Base-by-base conservation (phyloP, 2,329 filamentous ascomycete species). In the Penicillium oxalicum region DNA sequence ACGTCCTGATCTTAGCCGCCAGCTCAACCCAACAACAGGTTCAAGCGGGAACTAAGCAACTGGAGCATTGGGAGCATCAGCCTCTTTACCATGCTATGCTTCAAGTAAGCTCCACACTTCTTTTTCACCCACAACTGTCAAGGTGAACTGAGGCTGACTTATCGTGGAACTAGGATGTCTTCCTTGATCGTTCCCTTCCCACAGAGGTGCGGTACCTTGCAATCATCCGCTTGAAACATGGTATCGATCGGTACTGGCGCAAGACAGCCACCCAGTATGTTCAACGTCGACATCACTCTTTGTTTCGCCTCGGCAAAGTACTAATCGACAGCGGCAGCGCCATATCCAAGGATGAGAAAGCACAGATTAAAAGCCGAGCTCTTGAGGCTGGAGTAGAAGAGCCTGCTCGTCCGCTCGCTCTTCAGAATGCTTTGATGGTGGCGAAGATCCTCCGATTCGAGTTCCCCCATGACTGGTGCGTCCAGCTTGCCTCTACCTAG, bases 151-250 rank as follows among this genome's bases (percentile, higher is more conserved):
- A 51, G 47, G 42, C 45, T 44, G 9, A 42, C 13, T n/a, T 2
- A 24, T 32, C 24, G 3, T 2, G 33, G 8, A 34, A 51, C 9
- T 62, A 94, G 85, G 79, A 84, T 58, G 80, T 89, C 33, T 96
- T 91, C 66, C 78, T 95, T 54, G 87, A 95, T 71, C 83, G 82
- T 52, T 82, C 82, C 2, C 74, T 94, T 1, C 87, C 88, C 1
- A 71, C 81, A 49, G 84, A 94, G 61, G 80, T 91, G 45, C 87
- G 93, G 52, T 90, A 95, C 62, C 83, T 96, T 9, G 87, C 91
- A 47, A 82, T 97, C 49, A 95, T 97, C 58, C 88, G 95, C 65
- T 78, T 98, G 46, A 97, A 97, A 68, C 96, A 97, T 68, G 93
- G 91, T 47, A 91, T 97, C 69, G 91, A 97, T 66, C 90, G 86